Conservation (phyloP, 176 grass and related monocot genomes). For the Olyra latifolia region DNA sequence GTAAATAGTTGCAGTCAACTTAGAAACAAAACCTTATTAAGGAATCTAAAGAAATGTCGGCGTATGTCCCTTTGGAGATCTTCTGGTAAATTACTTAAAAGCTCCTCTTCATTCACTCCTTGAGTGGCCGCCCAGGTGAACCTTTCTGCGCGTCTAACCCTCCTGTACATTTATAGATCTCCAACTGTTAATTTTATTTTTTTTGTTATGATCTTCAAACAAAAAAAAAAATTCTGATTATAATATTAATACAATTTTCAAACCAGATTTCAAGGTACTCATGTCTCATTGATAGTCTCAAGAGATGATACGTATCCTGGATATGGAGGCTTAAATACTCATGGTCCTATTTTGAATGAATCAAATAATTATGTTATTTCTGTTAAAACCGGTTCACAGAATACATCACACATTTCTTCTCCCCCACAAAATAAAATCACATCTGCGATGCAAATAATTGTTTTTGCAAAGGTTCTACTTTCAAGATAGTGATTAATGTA, state of each 20-base stretch:
- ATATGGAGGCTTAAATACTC: background rate
- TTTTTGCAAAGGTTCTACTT: background rate
- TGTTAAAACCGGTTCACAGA: background rate
- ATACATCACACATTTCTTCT: slow-evolving; percentile 1
- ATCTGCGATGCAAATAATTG: slow-evolving; percentile 3
- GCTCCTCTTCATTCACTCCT: slow-evolving; percentile 90
- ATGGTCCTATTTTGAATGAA: background rate
- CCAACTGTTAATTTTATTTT: too few relatives aligned
- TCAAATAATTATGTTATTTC: slow-evolving; percentile 10
- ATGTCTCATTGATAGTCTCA: background rate
- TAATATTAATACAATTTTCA: background rate
- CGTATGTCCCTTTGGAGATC: slow-evolving; percentile 97
- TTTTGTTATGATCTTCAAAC: background rate
- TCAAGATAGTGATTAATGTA: slow-evolving; percentile 4
- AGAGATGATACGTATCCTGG: background rate
- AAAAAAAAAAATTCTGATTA: background rate
- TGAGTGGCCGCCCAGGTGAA: slow-evolving; percentile 95
- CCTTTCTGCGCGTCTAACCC: slow-evolving; percentile 85
- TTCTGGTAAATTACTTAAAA: slow-evolving; percentile 90
- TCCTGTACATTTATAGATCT: slow-evolving; percentile 50
- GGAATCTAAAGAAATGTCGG: slow-evolving; percentile 85
- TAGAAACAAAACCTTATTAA: slow-evolving; percentile 62
- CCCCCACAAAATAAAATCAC: background rate
- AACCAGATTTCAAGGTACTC: slow-evolving; percentile 1
- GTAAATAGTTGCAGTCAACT: background rate